Conservation (phyloP, 2,329 filamentous ascomycete species). For the Fusarium caatingaense region DNA sequence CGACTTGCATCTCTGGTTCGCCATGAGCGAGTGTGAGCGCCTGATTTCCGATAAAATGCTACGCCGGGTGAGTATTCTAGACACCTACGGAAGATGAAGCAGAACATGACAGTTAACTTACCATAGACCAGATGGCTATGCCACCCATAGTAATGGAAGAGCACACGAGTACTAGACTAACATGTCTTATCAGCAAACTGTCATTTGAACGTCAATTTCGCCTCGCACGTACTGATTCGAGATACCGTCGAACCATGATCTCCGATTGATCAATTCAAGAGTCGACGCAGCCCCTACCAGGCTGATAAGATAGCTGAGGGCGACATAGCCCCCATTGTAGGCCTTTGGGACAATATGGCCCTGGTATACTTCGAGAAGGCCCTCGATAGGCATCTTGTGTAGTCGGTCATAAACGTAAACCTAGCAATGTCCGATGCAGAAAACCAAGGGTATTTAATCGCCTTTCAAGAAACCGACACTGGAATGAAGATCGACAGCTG, state of each 20-base stretch:
- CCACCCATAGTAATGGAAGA: constrained; percentile 26
- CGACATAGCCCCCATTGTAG: constrained; percentile 18
- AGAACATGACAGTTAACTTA: background rate
- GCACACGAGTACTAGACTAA: constrained; percentile 8
- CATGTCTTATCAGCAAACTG: background rate
- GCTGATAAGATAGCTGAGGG: constrained; percentile 22
- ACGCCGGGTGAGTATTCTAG: background rate
- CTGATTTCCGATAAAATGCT: constrained; percentile 26
- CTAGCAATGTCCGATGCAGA: background rate
- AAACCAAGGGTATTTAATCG: background rate
- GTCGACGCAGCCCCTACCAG: constrained; percentile 26
- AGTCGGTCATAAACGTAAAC: background rate
- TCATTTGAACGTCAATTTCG: background rate
- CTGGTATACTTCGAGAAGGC: constrained; percentile 12
- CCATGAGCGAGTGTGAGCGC: constrained; percentile 3
- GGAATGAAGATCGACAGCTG: background rate
- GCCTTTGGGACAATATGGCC: constrained; percentile 21
- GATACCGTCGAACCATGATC: constrained; percentile 26
- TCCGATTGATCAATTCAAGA: constrained; percentile 19
- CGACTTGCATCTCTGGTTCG: constrained; percentile 12
- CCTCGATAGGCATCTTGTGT: constrained; percentile 14
- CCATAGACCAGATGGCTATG: constrained; percentile 28
- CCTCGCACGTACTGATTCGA: constrained; percentile 17
- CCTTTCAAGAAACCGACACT: background rate
- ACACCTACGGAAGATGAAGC: background rate